A percentile compares a stretch with the other conserved stretches of the same genome.
phyloP scores from a whole-genome alignment of 768 basidiomycete species.

The Russula olivacea region DNA sequence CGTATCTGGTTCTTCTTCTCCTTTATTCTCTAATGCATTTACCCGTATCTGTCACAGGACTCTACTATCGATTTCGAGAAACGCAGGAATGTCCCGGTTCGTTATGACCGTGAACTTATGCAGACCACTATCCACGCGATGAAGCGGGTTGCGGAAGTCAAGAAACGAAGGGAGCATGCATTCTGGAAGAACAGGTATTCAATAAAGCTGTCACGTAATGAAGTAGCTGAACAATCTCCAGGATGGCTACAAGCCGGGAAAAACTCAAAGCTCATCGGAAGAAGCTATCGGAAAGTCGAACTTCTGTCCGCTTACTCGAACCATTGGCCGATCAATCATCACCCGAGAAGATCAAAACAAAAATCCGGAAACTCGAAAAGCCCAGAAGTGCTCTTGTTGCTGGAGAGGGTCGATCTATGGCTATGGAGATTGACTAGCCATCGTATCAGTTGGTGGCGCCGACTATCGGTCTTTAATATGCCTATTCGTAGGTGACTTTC shows the following conservation, averaged over 20 bases:
- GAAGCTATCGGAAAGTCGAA: constrained; percentile 49
- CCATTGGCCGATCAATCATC: constrained; percentile 46
- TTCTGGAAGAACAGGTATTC: constrained; percentile 89
- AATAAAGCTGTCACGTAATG: background rate
- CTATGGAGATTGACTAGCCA: constrained; percentile 75
- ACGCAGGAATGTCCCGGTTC: constrained; percentile 92
- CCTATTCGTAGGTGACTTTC: background rate
- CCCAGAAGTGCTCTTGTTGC: constrained; percentile 67
- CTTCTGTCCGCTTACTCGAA: constrained; percentile 59
- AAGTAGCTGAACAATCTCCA: constrained; percentile 30
- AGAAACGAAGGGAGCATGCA: constrained; percentile 78
- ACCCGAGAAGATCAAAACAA: constrained; percentile 57
- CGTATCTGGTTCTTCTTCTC: constrained; percentile 30
- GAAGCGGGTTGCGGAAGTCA: constrained; percentile 92
- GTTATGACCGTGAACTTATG: constrained; percentile 92
- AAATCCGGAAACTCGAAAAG: constrained; percentile 66
- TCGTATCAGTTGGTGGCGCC: background rate
- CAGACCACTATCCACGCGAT: constrained; percentile 94
- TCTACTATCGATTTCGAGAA: constrained; percentile 99
- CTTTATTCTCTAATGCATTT: constrained; percentile 3
- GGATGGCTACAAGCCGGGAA: constrained; percentile 80
- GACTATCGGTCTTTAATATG: background rate
- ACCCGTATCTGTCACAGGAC: constrained; percentile 50
- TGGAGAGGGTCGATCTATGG: constrained; percentile 85
- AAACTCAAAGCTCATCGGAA: constrained; percentile 70